Evolutionary conservation across 2,329 filamentous ascomycete species (phyloP).

Genomic region (Cladophialophora chaetospira): DNA sequence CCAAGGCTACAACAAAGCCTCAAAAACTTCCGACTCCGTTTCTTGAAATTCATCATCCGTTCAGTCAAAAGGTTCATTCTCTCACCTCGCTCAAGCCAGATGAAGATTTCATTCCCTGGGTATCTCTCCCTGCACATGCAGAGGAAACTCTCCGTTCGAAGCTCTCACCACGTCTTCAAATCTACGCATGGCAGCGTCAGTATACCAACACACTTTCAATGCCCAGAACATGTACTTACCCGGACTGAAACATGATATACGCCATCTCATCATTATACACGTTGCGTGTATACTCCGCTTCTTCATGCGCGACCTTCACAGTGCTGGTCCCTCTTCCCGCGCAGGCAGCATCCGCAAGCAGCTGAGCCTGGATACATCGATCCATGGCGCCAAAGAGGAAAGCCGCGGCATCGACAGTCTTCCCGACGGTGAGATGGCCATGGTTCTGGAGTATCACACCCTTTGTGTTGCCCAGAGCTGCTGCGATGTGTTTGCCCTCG

Average conservation of each 20-base stretch:
- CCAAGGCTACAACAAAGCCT: no score
- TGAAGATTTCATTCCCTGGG: constrained; percentile 9
- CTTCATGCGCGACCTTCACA: constrained; percentile 27
- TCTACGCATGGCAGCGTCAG: constrained; percentile 1
- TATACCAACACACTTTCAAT: not conserved
- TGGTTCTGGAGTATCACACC: constrained; percentile 58
- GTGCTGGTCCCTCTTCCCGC: constrained; percentile 35
- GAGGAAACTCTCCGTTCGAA: constrained; percentile 27
- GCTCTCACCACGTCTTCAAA: constrained; percentile 30
- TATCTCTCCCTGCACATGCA: constrained; percentile 29
- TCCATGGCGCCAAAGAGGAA: constrained; percentile 56
- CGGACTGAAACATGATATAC: constrained; percentile 33
- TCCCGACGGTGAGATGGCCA: constrained; percentile 55
- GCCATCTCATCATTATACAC: constrained; percentile 32
- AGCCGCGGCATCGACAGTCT: constrained; percentile 53
- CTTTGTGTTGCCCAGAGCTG: constrained; percentile 53
- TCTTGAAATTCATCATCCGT: no score
- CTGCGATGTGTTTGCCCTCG: constrained; percentile 43
- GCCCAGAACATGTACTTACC: constrained; percentile 15
- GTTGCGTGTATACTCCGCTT: constrained; percentile 28
- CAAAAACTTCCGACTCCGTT: no score
- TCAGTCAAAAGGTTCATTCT: no score
- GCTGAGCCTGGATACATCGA: constrained; percentile 44
- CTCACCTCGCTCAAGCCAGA: no score
- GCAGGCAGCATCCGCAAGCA: constrained; percentile 45